Base-by-base conservation (phyloP, 129 eudicot species). In the Cynara cardunculus region DNA sequence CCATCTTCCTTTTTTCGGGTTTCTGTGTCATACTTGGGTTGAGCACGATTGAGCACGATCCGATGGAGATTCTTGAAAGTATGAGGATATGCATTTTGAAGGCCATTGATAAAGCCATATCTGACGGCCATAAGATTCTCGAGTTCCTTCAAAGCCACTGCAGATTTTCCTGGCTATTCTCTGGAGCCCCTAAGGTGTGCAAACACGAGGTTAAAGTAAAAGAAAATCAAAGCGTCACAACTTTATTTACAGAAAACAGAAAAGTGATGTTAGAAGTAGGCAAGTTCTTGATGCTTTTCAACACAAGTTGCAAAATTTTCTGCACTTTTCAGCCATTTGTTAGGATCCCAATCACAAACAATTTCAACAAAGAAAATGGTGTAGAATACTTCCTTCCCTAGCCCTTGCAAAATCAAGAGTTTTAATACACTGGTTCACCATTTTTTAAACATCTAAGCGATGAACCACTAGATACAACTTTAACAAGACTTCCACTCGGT, bases 31-130 rank as follows among this genome's bases (percentile, higher is more conserved):
- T 67, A 26, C 41, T 79, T 71, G 56, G n/a, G n/a, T n/a, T n/a
- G 32, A 95, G 99, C 71, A 92, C 96, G 99, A 97, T 95, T 62
- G 97, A 95, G 76, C 97, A 95, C 79, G 94, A 95, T 89, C 97
- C 99, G 13, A 73, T 90, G 90, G 99, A 95, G 88, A 95, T 95
- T 27, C 66, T 95, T 77, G 99, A 90, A 73, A 95, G 97, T 74
- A 94, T 88, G 77, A 92, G 90, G 81, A 61, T 84, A 12, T 95
- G 99, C 78, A 82, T 95, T 3, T 84, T 89, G 4, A 90, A 92
- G 91, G 97, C 97, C 32, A 61, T 95, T 35, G 97, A 90, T 72
- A 92, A 92, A 86, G 97, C 96, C 37, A 86, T 91, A 1, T 91
- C 89, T 35, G 92, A 84, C 35, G 99, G 99, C 7, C 86, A 87